Conservation (phyloP, 108 stramenopile genomes). For the Skeletonema tropicum region DNA sequence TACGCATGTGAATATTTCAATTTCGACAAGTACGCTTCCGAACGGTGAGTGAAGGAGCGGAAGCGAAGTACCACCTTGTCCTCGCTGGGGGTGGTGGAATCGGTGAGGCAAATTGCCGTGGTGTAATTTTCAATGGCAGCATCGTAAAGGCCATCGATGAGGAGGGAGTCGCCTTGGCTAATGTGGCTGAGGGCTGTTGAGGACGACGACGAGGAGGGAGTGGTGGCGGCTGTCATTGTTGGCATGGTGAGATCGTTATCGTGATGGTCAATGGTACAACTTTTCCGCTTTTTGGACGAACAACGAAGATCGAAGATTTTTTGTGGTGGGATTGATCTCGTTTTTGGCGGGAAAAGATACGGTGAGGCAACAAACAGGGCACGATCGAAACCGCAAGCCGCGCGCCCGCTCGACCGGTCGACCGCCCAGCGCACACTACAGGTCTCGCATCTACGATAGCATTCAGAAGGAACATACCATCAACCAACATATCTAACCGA, state of each 20-base stretch:
- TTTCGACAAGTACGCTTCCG: slow-evolving; percentile 66
- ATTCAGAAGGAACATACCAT: too few relatives aligned
- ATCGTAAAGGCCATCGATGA: slow-evolving; percentile 68
- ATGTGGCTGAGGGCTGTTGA: slow-evolving; percentile 25
- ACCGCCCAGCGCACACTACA: too few relatives aligned
- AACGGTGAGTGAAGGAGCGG: slow-evolving; percentile 65
- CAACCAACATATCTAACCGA: too few relatives aligned
- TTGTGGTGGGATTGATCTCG: too few relatives aligned
- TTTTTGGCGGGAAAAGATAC: too few relatives aligned
- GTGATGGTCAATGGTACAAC: too few relatives aligned
- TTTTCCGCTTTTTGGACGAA: too few relatives aligned
- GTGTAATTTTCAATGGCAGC: slow-evolving; percentile 73
- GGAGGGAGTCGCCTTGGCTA: slow-evolving; percentile 61
- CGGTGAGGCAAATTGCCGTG: slow-evolving; percentile 56
- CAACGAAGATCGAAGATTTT: too few relatives aligned
- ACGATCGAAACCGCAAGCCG: too few relatives aligned
- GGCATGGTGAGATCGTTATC: not conserved
- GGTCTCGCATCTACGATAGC: too few relatives aligned
- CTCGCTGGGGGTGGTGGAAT: not conserved
- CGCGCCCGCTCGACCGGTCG: too few relatives aligned
- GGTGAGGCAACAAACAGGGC: too few relatives aligned
- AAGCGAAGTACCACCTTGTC: slow-evolving; percentile 39
- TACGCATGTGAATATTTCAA: slow-evolving; percentile 69
- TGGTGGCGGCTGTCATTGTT: slow-evolving; percentile 8
- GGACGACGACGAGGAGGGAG: not conserved